Evolutionary conservation across 192 early-diverging fungal genomes (phyloP), one percentile per base, ranked within the genome.

Genomic region (Radiomyces spectabilis): DNA sequence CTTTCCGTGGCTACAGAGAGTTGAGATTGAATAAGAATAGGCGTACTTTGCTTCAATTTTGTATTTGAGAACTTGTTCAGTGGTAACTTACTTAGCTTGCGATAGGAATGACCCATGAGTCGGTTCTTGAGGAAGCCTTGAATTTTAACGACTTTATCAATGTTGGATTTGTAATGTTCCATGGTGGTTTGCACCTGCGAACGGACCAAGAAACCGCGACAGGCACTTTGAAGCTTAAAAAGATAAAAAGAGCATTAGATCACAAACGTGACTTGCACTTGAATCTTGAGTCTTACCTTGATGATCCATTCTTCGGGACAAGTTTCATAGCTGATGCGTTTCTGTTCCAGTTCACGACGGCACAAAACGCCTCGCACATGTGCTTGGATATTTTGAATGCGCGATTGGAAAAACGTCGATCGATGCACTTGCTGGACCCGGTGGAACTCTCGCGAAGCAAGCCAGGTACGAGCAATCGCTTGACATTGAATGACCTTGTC

Each of bases 131-230:
- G 27, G 26, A 66, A 55, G 13, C 38, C 53, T 24, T 94, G 87
- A 42, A 88, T 80, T 72, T 92, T 94, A 53, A 88, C 75, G 53
- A 95, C 80, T 31, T 80, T 82, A 16, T 83, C 77, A 31, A 81
- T 66, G 47, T 94, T 88, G 46, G 73, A 69, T 22, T 73, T 51
- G 52, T 81, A 81, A 49, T 82, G 80, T 7, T 77, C 65, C 12
- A 76, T 66, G 15, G 71, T 74, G 13, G 82, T 73, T 18, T 80
- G 57, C n/a, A n/a, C 55, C 83, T 15, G 5, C 12, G 7, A 12
- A 19, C 89, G 77, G 32, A 78, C 79, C 16, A 87, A 68, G 26
- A 72, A 74, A 0, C 85, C 89, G 21, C 83, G 76, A 27, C 74
- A 57, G 41, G 73, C 66, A 2, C 89, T 84, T 86, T 96, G 84